Evolutionary conservation across 768 basidiomycete genomes (phyloP), one percentile per base, ranked within the genome.

Genomic region (Lactarius sp.): DNA sequence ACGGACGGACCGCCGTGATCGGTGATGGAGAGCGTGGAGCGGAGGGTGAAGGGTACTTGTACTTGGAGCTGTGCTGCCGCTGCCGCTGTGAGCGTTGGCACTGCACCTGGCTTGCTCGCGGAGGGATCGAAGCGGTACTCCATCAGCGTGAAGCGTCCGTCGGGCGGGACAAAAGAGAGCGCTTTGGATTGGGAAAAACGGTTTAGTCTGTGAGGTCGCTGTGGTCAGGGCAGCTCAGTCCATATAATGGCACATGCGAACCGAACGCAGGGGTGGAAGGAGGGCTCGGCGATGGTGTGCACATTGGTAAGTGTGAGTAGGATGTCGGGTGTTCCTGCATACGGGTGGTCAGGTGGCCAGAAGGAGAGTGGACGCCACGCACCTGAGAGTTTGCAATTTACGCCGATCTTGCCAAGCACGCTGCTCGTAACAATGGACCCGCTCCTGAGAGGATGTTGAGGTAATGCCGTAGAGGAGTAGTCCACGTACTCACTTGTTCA

Each of bases 201-300:
- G 70, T 84, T 86, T 31, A 95, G 77, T 42, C 94, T 95, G 68
- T 46, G 33, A 8, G 39, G 51, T 64, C 20, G 14, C 1, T 33
- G 31, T 14, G 4, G 14, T 60, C 51, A 52, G 59, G 16, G 41
- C 27, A 27, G 27, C 27, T 27, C 27, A 3, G 27, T 27, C 27
- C 27, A 27, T 31, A 44, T 34, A 20, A 6, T 31, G 6, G 66
- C 59, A 27, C 2, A 44, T 12, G 72, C 83, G 62, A 73, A 92
- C 92, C 95, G 83, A 60, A 98, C 86, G 72, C 94, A 97, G 36
- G 94, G 85, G 73, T 98, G 96, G 74, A 98, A 96, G 2, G 90
- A 84, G 66, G 87, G 89, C 69, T 95, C 91, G 2, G 59, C 34
- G 10, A 68, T 61, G 27, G 60, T 62, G 52, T 58, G 56, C 13